Base-by-base conservation (phyloP, 148 eudicot species). In the Rhododendron griersonianum region DNA sequence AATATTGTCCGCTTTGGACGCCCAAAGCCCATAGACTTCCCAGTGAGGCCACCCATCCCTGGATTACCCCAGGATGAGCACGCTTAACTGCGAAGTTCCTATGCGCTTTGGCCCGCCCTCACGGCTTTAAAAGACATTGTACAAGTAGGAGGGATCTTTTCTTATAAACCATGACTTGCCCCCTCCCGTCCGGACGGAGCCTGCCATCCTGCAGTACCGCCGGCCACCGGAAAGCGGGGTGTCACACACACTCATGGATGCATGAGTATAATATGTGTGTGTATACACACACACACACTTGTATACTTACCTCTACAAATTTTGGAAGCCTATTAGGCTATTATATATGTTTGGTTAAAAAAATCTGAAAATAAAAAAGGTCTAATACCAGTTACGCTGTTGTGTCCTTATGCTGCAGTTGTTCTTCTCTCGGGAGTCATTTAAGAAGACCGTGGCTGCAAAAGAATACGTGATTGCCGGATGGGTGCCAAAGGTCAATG, bases 401-500 rank as follows among this genome's bases (percentile, higher is more conserved):
- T 81, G 4, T 53, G 30, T 57, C 13, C 18, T n/a, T 63, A 0
- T 79, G 48, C 7, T 88, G 90, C 94, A 92, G 94, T 57, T 61
- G 71, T 85, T 92, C 30, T 91, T 91, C 83, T 67, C 93, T 69
- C 89, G 85, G 35, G 92, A 91, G 75, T 91, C 92, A 5, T 92
- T 90, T 30, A 87, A 82, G 91, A 92, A 92, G 41, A 92, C 93
- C 50, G 84, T 86, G 86, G 86, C 94, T 35, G 90, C 91, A 8
- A 88, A 90, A 87, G 92, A 91, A 63, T 59, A 90, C 39, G 88
- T 92, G 28, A 65, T 89, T 86, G 91, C 93, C 45, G 92, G 93
- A 39, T 92, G 94, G 94, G 94, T 89, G 25, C 87, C 90, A 33
- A 92, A 92, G 89, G 91, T 91, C 83, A 90, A 91, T 81, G 87